Base-by-base conservation (phyloP, 306 rosid genomes). In the Corylus heterophylla region DNA sequence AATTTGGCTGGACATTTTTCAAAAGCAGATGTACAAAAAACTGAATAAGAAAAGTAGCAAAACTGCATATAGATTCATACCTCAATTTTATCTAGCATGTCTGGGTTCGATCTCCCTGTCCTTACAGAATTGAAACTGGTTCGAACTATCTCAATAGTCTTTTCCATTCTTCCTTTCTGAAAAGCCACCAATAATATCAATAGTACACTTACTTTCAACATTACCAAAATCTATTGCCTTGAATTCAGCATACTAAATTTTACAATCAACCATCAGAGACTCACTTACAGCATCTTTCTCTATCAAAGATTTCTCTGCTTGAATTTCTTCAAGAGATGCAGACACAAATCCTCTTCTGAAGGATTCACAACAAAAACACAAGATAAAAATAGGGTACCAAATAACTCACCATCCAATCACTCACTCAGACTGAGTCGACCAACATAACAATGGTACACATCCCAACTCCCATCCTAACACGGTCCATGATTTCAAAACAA, bases 251-350 rank as follows among this genome's bases (percentile, higher is more conserved):
- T 17, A 12, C 18, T 18, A 35, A 50, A 50, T 27, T 51, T 8
- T 17, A 25, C 51, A 25, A 78, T 22, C 37, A 55, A 73, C 70
- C 35, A 39, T 54, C 12, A 18, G 0, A 12, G 69, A 79, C 52
- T 55, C 20, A 81, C 94, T 86, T 84, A 95, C 99, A 79, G 83
- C 92, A 79, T 95, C 98, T 63, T 87, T 89, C 84, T 88, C 97
- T 27, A 95, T 91, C 67, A 76, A 64, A 5, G 96, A 75, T 56
- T 95, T 95, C 75, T 95, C 97, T 0, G 97, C 99, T 90, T 95
- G 97, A 48, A 95, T 95, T 90, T 95, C 99, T 80, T 93, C 99
- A n/a, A 91, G 85, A 74, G 98, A 93, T 42, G 99, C 97, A 16
- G 97, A 93, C 71, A 93, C 92, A 76, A 81, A 39, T 76, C 79